Evolutionary conservation across 176 grass and related monocot genomes (phyloP).

Genomic region (Dactylis glomerata): DNA sequence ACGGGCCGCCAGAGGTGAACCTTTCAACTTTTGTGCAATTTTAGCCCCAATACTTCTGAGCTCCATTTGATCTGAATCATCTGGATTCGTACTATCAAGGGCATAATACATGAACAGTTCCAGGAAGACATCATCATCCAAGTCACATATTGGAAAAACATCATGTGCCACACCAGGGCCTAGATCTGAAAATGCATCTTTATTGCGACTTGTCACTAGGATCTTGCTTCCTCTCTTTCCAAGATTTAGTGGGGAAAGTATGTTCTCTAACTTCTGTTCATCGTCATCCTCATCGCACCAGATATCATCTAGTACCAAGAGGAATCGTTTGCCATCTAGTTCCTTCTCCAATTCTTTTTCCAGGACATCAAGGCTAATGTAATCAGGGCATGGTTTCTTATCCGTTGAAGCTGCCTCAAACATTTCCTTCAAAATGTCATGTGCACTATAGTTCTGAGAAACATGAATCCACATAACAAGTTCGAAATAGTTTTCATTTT

Average conservation of each 20-base stretch:
- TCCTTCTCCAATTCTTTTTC: neutral
- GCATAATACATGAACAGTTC: constrained; percentile 38
- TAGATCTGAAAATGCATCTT: neutral
- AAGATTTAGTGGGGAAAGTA: constrained; percentile 10
- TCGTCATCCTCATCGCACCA: neutral
- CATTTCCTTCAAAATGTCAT: constrained; percentile 10
- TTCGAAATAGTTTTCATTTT: neutral
- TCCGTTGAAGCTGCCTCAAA: neutral
- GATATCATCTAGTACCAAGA: constrained; percentile 46
- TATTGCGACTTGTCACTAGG: constrained; percentile 25
- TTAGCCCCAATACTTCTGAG: neutral
- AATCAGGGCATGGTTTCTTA: neutral
- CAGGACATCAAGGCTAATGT: constrained; percentile 6
- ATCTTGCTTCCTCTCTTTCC: constrained; percentile 30
- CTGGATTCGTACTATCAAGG: neutral
- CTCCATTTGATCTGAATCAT: neutral
- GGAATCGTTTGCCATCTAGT: constrained; percentile 3
- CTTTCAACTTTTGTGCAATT: constrained; percentile 24
- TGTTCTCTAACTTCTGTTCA: neutral
- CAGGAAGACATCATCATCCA: neutral
- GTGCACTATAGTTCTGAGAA: neutral
- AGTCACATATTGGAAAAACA: neutral
- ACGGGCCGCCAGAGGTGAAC: neutral
- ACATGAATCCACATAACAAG: constrained; percentile 31
- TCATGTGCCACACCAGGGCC: neutral